Evolutionary conservation across 106 monocot genomes (phyloP).

Genomic region (Dioscorea alata): DNA sequence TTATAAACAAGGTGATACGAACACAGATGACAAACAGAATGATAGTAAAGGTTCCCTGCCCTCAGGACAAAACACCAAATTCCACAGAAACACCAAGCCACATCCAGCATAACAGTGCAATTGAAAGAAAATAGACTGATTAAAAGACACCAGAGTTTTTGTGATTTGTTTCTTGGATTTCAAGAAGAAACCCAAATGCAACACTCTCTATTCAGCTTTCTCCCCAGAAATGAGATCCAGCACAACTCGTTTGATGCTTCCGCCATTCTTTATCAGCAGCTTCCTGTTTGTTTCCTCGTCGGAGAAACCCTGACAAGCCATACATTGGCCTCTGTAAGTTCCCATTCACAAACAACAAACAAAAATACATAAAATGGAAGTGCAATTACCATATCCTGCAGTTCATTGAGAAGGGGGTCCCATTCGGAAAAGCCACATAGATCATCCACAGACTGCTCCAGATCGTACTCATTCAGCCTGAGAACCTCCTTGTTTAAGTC

Average conservation of each 20-base stretch:
- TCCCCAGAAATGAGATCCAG: slow-evolving; percentile 76
- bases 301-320: slow-evolving; percentile 52
- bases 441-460: slow-evolving; percentile 67
- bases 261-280: slow-evolving; percentile 66
- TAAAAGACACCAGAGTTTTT: background rate
- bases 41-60: too few relatives aligned
- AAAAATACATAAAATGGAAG: background rate
- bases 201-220: slow-evolving; percentile 8
- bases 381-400: slow-evolving; percentile 65
- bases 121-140: background rate
- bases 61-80: too few relatives aligned
- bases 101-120: background rate
- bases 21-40: too few relatives aligned
- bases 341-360: too few relatives aligned
- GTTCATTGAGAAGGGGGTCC: slow-evolving; percentile 79
- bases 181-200: background rate
- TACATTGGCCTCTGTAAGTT: background rate
- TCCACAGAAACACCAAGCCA: too few relatives aligned
- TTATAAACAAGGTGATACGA: too few relatives aligned
- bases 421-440: slow-evolving; percentile 71
- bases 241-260: slow-evolving; percentile 84
- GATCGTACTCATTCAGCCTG: slow-evolving; percentile 64
- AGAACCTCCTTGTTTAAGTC: slow-evolving; percentile 88
- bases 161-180: background rate
- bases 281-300: slow-evolving; percentile 73